Evolutionary conservation across 2,329 filamentous ascomycete species (phyloP).

Genomic region (Mycocentrospora acerina): DNA sequence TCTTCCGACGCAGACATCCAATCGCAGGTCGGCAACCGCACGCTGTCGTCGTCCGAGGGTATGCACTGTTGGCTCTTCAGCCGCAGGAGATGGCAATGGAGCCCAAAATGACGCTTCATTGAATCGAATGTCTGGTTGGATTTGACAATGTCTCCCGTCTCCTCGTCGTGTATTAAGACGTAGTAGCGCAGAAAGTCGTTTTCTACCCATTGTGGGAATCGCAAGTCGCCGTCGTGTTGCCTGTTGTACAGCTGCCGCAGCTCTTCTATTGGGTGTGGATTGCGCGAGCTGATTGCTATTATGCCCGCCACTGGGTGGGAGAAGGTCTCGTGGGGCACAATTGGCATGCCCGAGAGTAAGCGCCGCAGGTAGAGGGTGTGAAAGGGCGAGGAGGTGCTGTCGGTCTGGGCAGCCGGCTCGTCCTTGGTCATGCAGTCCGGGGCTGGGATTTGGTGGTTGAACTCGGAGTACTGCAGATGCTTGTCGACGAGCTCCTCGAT

Average conservation of each 20-base stretch:
- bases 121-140: conserved; percentile 92
- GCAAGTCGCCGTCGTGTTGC: conserved; percentile 74
- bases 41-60: conserved; percentile 87
- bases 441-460: conserved; percentile 41
- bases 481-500: conserved; percentile 80
- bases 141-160: conserved; percentile 86
- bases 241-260: conserved; percentile 80
- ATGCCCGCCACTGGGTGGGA: conserved; percentile 91
- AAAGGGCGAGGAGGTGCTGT: conserved; percentile 66
- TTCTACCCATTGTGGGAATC: conserved; percentile 82
- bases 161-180: conserved; percentile 93
- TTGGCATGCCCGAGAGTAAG: conserved; percentile 74
- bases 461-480: conserved; percentile 75
- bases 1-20: conserved; percentile 91
- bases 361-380: conserved; percentile 84
- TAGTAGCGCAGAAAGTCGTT: conserved; percentile 95
- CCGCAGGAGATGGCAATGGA: conserved; percentile 90
- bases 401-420: conserved; percentile 16
- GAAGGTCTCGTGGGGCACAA: conserved; percentile 88
- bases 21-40: conserved; percentile 76
- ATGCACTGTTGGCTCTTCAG: conserved; percentile 82
- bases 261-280: conserved; percentile 80
- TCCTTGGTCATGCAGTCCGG: conserved; percentile 47
- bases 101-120: conserved; percentile 97
- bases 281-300: conserved; percentile 91